Evolutionary conservation across 208 protist genomes (phyloP).

Genomic region (Crithidia thermophila): DNA sequence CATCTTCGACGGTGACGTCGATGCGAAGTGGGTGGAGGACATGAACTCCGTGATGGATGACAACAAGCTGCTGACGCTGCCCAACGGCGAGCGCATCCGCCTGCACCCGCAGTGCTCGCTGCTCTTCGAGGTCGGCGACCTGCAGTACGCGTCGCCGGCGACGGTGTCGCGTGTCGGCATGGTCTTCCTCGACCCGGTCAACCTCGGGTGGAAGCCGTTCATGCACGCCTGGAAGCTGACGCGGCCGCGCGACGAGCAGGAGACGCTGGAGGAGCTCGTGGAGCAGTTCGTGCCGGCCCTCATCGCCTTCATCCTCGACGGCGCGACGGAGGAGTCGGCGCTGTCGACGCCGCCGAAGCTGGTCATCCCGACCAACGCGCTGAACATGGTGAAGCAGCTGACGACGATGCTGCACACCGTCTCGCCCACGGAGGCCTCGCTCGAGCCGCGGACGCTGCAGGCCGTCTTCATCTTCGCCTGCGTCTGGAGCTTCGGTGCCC

Average conservation of each 20-base stretch:
- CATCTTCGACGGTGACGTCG: conserved; percentile 99
- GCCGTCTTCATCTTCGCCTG: conserved; percentile 96
- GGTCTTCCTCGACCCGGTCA: conserved; percentile 98
- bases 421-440: conserved; percentile 59
- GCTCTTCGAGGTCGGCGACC: conserved; percentile 98
- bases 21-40: conserved; percentile 99
- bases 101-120: conserved; percentile 95
- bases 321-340: conserved; percentile 80
- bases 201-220: conserved; percentile 97
- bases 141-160: conserved; percentile 99
- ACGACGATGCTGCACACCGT: conserved; percentile 93
- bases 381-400: conserved; percentile 96
- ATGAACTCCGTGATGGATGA: conserved; percentile 99
- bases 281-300: conserved; percentile 94
- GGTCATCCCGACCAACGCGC: conserved; percentile 83
- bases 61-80: conserved; percentile 99
- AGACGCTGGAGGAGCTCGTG: conserved; percentile 91
- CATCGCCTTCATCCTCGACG: conserved; percentile 95
- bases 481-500: conserved; percentile 97
- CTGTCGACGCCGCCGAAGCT: conserved; percentile 70
- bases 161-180: conserved; percentile 99
- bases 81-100: conserved; percentile 98
- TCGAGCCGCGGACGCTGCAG: conserved; percentile 93
- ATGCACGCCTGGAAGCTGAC: conserved; percentile 92
- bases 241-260: conserved; percentile 87